phyloP scores from a whole-genome alignment of 2,329 filamentous ascomycete genomes.

The Elsinoe perseae region DNA sequence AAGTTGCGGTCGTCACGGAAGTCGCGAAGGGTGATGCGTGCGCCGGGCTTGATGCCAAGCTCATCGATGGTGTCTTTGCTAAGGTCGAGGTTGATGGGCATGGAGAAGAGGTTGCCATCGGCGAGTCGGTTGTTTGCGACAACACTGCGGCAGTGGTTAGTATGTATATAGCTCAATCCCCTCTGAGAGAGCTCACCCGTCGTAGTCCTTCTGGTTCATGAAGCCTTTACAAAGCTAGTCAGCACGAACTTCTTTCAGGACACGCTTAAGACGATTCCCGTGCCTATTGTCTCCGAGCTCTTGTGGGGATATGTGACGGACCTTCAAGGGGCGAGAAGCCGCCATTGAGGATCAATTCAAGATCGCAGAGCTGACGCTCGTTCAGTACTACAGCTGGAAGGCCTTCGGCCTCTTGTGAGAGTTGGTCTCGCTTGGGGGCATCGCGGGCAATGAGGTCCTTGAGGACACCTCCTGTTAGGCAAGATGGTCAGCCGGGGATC shows the following conservation, averaged over 20 bases:
- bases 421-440: constrained; percentile 69
- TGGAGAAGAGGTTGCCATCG: constrained; percentile 86
- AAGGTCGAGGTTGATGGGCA: constrained; percentile 92
- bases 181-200: constrained; percentile 55
- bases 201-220: constrained; percentile 95
- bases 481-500: constrained; percentile 20
- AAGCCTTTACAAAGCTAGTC: constrained; percentile 55
- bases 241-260: background rate
- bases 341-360: constrained; percentile 94
- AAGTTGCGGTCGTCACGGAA: constrained; percentile 94
- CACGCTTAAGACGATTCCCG: constrained; percentile 18
- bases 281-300: constrained; percentile 21
- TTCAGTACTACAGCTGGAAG: constrained; percentile 77
- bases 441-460: constrained; percentile 97
- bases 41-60: constrained; percentile 67
- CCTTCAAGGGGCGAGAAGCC: constrained; percentile 97
- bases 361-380: constrained; percentile 94
- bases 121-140: constrained; percentile 80
- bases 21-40: constrained; percentile 81
- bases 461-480: constrained; percentile 66
- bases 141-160: constrained; percentile 53
- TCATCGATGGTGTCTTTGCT: constrained; percentile 66
- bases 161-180: background rate
- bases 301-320: constrained; percentile 39
- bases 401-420: constrained; percentile 74